Base-by-base conservation (phyloP, 371 early-diverging fungal species). In the Actinomortierella ambigua region DNA sequence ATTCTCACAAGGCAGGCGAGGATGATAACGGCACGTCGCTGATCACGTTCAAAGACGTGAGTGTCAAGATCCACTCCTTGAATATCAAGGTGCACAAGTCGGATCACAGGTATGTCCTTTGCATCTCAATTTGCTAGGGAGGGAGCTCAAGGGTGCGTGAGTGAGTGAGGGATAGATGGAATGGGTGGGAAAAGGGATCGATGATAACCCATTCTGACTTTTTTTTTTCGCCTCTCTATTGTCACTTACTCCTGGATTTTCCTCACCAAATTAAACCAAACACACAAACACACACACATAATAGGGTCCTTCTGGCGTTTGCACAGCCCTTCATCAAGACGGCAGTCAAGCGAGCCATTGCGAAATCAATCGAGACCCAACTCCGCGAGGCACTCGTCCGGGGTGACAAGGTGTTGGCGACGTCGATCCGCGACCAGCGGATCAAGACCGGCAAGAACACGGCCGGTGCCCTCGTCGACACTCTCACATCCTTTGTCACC, bases 321-420 rank as follows among this genome's bases (percentile, higher is more conserved):
- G 76, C 82, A 20, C 77, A 77, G 43, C 85, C 87, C 1, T 61
- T 85, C 58, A 71, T 85, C 54, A 79, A 76, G 27, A 67, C 77
- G 18, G 71, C 80, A 6, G 57, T 84, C 28, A 79, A 78, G 44
- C 78, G 76, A 14, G 81, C 84, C 13, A 78, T 86, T 22, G 77
- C 79, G 8, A 79, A 65, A 8, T 70, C 83, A 0, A 61, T 86
- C 13, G 84, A 83, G 59, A 58, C 65, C 0, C 79, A 82, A 59
- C 58, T 86, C 9, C 55, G 63, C 9, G 67, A 80, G 15, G 46
- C 63, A 0, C 43, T 84, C 34, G 63, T 65, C 14, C 53, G 68
- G 2, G 77, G 77, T n/a, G 84, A 84, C 55, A 57, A 58, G 41
- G 59, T 71, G 8, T 17, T 80, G 0, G 82, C 84, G 0, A 65